phyloP scores from a whole-genome alignment of 176 grass and related monocot genomes.

The Coix lacrymajobi region DNA sequence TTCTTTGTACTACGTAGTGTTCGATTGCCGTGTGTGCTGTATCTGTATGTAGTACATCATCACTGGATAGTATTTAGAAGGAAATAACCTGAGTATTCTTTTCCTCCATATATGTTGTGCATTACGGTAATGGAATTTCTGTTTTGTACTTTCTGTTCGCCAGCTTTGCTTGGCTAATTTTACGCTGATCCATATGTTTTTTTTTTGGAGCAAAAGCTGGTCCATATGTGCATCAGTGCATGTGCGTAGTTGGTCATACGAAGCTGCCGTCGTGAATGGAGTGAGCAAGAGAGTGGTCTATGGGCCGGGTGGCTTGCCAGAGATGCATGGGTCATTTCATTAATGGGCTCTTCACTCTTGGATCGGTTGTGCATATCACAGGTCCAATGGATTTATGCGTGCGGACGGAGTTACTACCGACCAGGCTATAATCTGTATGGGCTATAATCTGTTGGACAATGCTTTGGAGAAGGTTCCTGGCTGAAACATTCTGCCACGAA shows the following conservation, averaged over 20 bases:
- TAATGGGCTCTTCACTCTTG: background rate
- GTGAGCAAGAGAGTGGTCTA: background rate
- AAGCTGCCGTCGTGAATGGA: background rate
- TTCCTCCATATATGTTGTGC: background rate
- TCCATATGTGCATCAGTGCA: too few species aligned
- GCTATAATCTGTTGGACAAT: too few species aligned
- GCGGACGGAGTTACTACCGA: background rate
- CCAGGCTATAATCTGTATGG: too few species aligned
- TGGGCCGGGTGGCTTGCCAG: background rate
- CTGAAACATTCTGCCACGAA: too few species aligned
- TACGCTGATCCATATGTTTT: too few species aligned
- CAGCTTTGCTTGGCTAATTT: too few species aligned
- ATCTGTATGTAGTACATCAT: background rate
- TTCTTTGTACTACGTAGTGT: slow-evolving; percentile 11
- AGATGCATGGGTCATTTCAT: background rate
- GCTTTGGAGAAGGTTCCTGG: too few species aligned
- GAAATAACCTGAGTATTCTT: background rate
- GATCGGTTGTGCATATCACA: background rate
- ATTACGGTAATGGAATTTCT: background rate
- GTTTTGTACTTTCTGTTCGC: background rate
- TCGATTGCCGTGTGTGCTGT: background rate
- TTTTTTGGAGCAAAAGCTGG: too few species aligned
- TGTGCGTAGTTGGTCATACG: too few species aligned
- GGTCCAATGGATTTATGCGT: background rate
- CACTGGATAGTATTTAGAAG: background rate